Conservation (phyloP, 345 rosid species). For the Litchi chinensis region DNA sequence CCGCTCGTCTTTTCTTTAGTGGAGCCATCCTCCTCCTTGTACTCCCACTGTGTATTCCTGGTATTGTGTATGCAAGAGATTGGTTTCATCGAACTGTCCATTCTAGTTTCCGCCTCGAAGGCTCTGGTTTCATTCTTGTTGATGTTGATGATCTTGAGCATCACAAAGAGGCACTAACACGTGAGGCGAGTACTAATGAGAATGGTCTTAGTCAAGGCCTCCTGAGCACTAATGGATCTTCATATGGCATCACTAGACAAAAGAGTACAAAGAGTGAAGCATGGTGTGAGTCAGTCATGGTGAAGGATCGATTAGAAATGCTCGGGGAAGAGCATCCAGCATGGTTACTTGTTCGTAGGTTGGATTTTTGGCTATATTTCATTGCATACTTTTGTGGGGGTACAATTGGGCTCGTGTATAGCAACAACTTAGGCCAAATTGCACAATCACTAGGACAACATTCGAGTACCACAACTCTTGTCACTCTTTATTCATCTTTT, state of each 20-base stretch:
- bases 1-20: slow-evolving; percentile 56
- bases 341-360: slow-evolving; percentile 52
- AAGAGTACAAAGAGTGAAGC: slow-evolving; percentile 34
- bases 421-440: slow-evolving; percentile 94
- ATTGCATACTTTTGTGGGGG: slow-evolving; percentile 89
- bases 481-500: slow-evolving; percentile 88
- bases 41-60: slow-evolving; percentile 75
- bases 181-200: slow-evolving; percentile 42
- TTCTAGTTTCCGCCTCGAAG: slow-evolving; percentile 58
- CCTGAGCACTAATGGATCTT: slow-evolving; percentile 27
- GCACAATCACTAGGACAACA: slow-evolving; percentile 81
- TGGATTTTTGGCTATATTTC: slow-evolving; percentile 93
- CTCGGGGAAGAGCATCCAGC: slow-evolving; percentile 83
- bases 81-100: slow-evolving; percentile 71
- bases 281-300: slow-evolving; percentile 53
- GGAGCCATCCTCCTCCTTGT: slow-evolving; percentile 80
- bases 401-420: slow-evolving; percentile 92
- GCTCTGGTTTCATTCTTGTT: slow-evolving; percentile 76
- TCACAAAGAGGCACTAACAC: slow-evolving; percentile 64
- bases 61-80: slow-evolving; percentile 68
- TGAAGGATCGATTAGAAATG: slow-evolving; percentile 55
- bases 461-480: slow-evolving; percentile 58
- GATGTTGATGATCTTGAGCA: slow-evolving; percentile 87
- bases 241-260: slow-evolving; percentile 21
- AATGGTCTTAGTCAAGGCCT: slow-evolving; percentile 29